Evolutionary conservation across 106 monocot genomes (phyloP), one percentile per base, ranked within the genome.

Genomic region (Phalaenopsis equestris): DNA sequence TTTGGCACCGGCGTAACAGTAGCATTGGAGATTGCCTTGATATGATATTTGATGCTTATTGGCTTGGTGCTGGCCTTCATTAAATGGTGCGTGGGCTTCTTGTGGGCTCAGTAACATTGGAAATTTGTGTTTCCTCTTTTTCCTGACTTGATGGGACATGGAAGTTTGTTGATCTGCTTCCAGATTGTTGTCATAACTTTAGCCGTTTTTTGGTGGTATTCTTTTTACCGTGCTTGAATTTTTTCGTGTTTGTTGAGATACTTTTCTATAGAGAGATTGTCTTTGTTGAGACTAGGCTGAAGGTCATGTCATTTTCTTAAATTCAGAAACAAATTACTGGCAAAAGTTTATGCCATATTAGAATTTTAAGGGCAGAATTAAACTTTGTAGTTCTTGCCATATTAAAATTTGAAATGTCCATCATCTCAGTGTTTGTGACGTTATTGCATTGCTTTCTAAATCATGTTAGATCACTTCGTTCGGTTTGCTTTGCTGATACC

Each of bases 401-500:
- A 36, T 39, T 70, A 70, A 11, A 61, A 70, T 38, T 70, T 70
- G 38, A 37, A 70, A 52, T 39, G 38, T 39, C 14, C 68, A 36
- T 39, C 39, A 70, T 70, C 7, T 70, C 16, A 38, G 2, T 70
- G 57, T 73, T 48, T 58, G 46, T 78, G 6, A 80, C 77, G 75
- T 30, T 48, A 42, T 43, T 74, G 5, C 6, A 61, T 61, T 19
- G 12, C 61, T 74, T 74, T 74, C 42, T 76, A 23, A 30, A 48
- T 12, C 49, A 47, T 47, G 30, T 56, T 73, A 94, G 94, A 84
- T 83, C 84, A 11, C 84, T 94, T 79, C 61, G 23, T 15, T 67
- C 84, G 64, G 42, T 94, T 47, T 74, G 78, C 72, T 83, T 92
- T 72, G 79, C 65, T 70, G 91, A 90, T 45, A 83, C 81, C 64